Conservation (phyloP, 805 yeast genomes). For the Saccharomycopsis sp. region DNA sequence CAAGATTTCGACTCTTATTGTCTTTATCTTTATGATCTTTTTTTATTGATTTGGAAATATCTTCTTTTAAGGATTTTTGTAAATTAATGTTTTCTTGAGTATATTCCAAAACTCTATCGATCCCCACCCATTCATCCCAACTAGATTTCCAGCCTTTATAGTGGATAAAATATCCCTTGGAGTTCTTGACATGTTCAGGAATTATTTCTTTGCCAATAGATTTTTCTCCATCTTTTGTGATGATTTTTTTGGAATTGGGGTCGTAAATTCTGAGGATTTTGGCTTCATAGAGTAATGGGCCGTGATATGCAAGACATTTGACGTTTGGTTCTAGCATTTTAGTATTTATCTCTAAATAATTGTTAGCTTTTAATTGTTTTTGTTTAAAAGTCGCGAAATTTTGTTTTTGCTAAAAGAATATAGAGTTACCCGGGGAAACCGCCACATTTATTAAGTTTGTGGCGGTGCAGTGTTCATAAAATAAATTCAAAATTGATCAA, state of each 20-base stretch:
- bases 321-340: conserved; percentile 20
- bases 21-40: conserved; percentile 17
- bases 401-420: no score
- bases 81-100: conserved; percentile 57
- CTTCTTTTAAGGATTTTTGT: conserved; percentile 49
- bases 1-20: conserved; percentile 2
- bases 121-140: conserved; percentile 95
- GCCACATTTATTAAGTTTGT: no score
- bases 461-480: no score
- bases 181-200: conserved; percentile 11
- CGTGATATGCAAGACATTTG: conserved; percentile 74
- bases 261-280: conserved; percentile 58
- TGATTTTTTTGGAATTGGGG: conserved; percentile 34
- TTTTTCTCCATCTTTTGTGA: conserved; percentile 32
- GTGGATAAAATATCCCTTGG: conserved; percentile 57
- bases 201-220: conserved; percentile 19
- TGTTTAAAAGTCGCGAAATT: no score
- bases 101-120: conserved; percentile 54
- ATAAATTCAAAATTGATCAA: no score
- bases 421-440: no score
- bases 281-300: conserved; percentile 85
- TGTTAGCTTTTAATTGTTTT: no score
- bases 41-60: conserved; percentile 25
- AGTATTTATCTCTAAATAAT: not conserved
- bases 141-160: conserved; percentile 92